phyloP scores from a whole-genome alignment of 345 rosid species.

The Rhodamnia argentea region DNA sequence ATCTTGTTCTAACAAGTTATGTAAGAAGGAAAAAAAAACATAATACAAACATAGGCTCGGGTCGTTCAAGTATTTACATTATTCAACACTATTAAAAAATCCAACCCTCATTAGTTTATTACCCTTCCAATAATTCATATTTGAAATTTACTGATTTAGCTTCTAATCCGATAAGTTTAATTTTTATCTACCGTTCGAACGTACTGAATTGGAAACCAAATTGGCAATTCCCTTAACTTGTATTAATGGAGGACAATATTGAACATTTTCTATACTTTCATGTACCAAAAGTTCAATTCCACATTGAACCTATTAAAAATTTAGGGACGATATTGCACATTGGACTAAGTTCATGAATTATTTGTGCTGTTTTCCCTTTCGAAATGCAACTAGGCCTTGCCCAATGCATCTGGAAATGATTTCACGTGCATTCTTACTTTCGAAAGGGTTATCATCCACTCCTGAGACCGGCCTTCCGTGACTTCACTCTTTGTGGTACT shows the following conservation, averaged over 20 bases:
- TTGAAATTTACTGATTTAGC: neutral
- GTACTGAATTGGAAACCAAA: neutral
- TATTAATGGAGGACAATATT: neutral
- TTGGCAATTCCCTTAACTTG: neutral
- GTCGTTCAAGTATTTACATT: too few relatives aligned
- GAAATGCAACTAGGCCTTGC: neutral
- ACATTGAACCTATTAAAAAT: neutral
- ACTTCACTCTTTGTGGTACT: neutral
- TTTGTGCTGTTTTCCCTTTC: too few relatives aligned
- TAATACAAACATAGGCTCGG: too few relatives aligned
- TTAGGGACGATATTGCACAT: rapidly evolving
- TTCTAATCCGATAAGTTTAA: neutral
- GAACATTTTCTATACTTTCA: neutral
- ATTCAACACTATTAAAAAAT: too few relatives aligned
- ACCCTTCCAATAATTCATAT: neutral
- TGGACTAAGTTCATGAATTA: neutral
- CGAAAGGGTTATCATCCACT: neutral
- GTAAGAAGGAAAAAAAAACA: too few relatives aligned
- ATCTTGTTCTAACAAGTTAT: too few relatives aligned
- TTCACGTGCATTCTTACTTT: neutral
- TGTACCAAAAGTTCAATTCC: neutral
- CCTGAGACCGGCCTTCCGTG: neutral
- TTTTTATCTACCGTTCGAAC: neutral
- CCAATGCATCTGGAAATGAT: neutral
- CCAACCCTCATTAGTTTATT: neutral